phyloP scores from a whole-genome alignment of 148 eudicot genomes.

The Fagopyrum homotropicum region DNA sequence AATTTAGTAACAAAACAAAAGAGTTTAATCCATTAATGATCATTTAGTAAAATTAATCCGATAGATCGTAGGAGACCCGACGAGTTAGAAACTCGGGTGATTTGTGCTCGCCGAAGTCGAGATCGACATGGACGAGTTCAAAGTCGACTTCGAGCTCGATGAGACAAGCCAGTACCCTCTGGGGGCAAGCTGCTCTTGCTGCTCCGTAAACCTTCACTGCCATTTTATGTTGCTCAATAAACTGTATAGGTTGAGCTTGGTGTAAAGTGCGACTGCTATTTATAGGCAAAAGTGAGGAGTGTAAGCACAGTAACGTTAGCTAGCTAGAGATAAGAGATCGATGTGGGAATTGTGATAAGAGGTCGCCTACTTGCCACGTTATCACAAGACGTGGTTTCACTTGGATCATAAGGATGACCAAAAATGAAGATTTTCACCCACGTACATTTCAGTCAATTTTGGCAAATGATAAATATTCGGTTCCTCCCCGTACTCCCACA shows the following conservation, averaged over 20 bases:
- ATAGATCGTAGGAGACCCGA: constrained; percentile 28
- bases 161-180: constrained; percentile 60
- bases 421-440: too few species aligned
- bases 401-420: background rate
- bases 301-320: background rate
- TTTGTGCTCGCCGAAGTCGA: constrained; percentile 50
- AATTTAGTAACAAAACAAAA: too few species aligned
- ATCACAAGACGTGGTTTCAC: background rate
- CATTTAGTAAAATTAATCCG: too few species aligned
- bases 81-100: constrained; percentile 38
- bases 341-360: background rate
- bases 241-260: too few species aligned
- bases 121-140: constrained; percentile 46
- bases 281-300: background rate
- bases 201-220: constrained; percentile 46
- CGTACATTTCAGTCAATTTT: too few species aligned
- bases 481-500: too few species aligned
- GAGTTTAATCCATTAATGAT: too few species aligned
- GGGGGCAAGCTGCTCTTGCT: constrained; percentile 59
- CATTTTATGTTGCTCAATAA: background rate
- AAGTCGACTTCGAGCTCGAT: constrained; percentile 49
- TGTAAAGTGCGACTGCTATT: background rate
- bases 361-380: background rate
- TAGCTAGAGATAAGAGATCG: background rate
- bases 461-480: too few species aligned